phyloP scores from a whole-genome alignment of 495 filamentous ascomycete genomes.

The Penicillium chermesinum region DNA sequence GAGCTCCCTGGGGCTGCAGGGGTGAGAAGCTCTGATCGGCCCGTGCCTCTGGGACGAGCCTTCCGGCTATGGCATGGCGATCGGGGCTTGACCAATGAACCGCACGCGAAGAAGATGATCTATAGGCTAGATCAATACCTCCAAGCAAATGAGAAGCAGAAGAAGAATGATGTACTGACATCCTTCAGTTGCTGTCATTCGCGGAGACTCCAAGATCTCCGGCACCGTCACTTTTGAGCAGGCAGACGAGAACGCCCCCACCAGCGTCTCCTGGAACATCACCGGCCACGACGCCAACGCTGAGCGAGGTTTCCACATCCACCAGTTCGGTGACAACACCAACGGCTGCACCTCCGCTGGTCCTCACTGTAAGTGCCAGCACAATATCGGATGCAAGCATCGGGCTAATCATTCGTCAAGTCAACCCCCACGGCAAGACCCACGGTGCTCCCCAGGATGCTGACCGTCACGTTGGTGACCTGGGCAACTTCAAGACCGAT shows the following conservation, averaged over 20 bases:
- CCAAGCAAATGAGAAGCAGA: too few species aligned
- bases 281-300: constrained; percentile 89
- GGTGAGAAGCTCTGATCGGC: not conserved
- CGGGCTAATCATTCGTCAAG: too few species aligned
- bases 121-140: constrained; percentile 7
- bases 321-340: constrained; percentile 99
- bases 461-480: constrained; percentile 89
- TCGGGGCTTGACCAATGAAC: too few species aligned
- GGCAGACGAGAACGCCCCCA: constrained; percentile 68
- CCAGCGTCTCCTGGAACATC: constrained; percentile 89
- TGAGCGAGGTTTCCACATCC: constrained; percentile 94
- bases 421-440: constrained; percentile 89
- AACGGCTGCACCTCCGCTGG: constrained; percentile 98
- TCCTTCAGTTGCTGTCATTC: constrained; percentile 78
- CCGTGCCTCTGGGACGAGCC: not conserved
- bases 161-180: not conserved
- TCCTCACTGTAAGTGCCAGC: constrained; percentile 93
- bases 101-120: too few species aligned
- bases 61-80: too few species aligned
- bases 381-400: too few species aligned
- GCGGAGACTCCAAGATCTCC: constrained; percentile 89
- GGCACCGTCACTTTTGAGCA: constrained; percentile 96
- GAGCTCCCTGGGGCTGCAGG: too few species aligned
- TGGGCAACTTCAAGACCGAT: constrained; percentile 96
- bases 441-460: constrained; percentile 83